Evolutionary conservation across 345 rosid species (phyloP), one percentile per base, ranked within the genome.

Genomic region (Linum lewisii): DNA sequence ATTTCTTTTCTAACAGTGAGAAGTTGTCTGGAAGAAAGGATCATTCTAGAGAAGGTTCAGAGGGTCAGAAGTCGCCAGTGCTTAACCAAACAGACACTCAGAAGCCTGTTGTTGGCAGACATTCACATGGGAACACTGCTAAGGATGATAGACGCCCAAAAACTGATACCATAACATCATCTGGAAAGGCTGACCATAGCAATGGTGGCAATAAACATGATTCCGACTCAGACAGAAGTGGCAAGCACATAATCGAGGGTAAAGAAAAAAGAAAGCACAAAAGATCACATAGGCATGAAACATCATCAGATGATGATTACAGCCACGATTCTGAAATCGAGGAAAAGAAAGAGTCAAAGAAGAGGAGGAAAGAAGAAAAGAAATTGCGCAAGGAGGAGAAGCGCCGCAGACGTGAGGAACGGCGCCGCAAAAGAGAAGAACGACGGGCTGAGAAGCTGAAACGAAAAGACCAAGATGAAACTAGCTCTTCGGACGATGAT

Each of bases 311-410:
- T 68, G 85, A 73, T 63, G 71, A 77, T 47, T 66, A 63, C 64
- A 83, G 86, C 67, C 65, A 66, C 75, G 88, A 75, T 64, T 87
- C 95, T 67, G 92, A 85, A 61, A 44, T 72, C 56, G 95, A 78
- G 62, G 87, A 78, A 60, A 90, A 82, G 82, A 94, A 82, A 79
- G 96, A 87, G 68, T 78, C 82, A 58, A 90, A 90, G 73, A 81
- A 79, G 87, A 85, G 86, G 81, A 81, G 77, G 75, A 94, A 74
- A 73, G 97, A 85, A 68, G 99, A 90, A 67, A 93, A 80, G 78
- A 90, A 85, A 74, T 45, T 68, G 66, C 63, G 86, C 42, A 94
- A 83, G 74, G 99, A 94, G 73, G 97, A 87, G 69, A 94, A 74
- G 71, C 85, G 77, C n/a, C 78, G 83, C 21, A 79, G 79, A 54